phyloP scores from a whole-genome alignment of 305 asterid species.

The Fraxinus angustifolia region DNA sequence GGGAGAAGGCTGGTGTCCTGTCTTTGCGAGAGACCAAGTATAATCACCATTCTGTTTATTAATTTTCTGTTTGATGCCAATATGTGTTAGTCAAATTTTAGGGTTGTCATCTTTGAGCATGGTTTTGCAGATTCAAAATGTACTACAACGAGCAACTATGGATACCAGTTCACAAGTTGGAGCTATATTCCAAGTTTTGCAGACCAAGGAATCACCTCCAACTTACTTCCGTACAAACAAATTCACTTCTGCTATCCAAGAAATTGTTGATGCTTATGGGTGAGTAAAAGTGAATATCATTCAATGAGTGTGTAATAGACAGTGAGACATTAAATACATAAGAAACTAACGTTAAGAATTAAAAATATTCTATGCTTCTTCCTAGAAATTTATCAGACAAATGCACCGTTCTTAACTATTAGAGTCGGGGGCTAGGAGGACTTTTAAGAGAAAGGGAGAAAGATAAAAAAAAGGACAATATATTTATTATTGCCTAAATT shows the following conservation, averaged over 20 bases:
- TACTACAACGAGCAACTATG: constrained; percentile 38
- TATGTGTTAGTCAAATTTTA: not conserved
- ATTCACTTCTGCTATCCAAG: constrained; percentile 49
- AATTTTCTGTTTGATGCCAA: not conserved
- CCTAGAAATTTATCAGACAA: not conserved
- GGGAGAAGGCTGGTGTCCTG: constrained; percentile 71
- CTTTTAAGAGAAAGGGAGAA: not conserved
- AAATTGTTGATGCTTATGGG: constrained; percentile 64
- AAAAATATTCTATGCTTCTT: not conserved
- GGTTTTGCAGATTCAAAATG: constrained; percentile 41
- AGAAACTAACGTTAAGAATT: not conserved
- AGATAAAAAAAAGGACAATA: not conserved
- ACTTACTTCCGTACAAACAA: constrained; percentile 52
- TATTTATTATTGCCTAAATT: not conserved
- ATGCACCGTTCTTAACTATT: not conserved
- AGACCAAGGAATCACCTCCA: constrained; percentile 51
- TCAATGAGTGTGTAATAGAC: not conserved
- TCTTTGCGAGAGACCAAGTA: constrained; percentile 53
- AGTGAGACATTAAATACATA: not conserved
- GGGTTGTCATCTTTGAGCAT: constrained; percentile 8
- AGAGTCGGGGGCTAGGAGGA: not conserved
- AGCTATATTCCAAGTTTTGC: constrained; percentile 47
- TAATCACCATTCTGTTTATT: not conserved
- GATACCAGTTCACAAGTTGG: constrained; percentile 51
- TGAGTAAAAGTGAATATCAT: constrained; percentile 21